Evolutionary conservation across 805 yeast species (phyloP).

Genomic region (Saturnispora saitoi): DNA sequence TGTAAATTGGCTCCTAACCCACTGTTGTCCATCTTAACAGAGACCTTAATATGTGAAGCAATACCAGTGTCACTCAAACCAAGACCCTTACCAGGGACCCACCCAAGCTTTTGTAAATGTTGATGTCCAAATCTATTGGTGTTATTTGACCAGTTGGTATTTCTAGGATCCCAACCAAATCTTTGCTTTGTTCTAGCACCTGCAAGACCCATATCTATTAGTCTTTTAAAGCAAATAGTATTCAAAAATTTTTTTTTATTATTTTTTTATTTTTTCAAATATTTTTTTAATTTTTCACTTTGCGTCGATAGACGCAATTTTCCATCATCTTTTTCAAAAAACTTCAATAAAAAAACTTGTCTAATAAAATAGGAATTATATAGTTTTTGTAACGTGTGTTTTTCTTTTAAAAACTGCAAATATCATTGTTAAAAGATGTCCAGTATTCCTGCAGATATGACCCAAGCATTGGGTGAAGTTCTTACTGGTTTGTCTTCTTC

Average conservation of each 20-base stretch:
- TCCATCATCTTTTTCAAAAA: neutral
- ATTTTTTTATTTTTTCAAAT: neutral
- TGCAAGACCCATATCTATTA: slow-evolving; percentile 60
- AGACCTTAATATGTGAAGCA: slow-evolving; percentile 76
- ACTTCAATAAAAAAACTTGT: neutral
- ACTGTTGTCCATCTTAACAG: slow-evolving; percentile 68
- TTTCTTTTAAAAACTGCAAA: neutral
- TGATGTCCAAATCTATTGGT: slow-evolving; percentile 79
- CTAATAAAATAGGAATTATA: neutral
- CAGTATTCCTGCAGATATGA: slow-evolving; percentile 52
- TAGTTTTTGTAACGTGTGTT: too few relatives aligned
- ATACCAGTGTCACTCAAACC: slow-evolving; percentile 63
- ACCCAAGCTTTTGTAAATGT: slow-evolving; percentile 73
- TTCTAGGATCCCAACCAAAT: slow-evolving; percentile 88
- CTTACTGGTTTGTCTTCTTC: slow-evolving; percentile 67
- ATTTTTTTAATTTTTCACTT: neutral
- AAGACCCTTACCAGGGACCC: slow-evolving; percentile 88
- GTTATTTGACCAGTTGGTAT: slow-evolving; percentile 89
- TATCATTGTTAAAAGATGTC: slow-evolving; percentile 25
- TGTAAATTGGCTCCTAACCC: slow-evolving; percentile 87
- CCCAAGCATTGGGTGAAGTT: slow-evolving; percentile 44
- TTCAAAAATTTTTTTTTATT: neutral
- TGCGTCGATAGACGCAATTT: neutral
- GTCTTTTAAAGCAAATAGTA: neutral
- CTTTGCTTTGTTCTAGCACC: slow-evolving; percentile 74